Conservation (phyloP, 2,329 filamentous ascomycete genomes). For the Xylariaceae sp. region DNA sequence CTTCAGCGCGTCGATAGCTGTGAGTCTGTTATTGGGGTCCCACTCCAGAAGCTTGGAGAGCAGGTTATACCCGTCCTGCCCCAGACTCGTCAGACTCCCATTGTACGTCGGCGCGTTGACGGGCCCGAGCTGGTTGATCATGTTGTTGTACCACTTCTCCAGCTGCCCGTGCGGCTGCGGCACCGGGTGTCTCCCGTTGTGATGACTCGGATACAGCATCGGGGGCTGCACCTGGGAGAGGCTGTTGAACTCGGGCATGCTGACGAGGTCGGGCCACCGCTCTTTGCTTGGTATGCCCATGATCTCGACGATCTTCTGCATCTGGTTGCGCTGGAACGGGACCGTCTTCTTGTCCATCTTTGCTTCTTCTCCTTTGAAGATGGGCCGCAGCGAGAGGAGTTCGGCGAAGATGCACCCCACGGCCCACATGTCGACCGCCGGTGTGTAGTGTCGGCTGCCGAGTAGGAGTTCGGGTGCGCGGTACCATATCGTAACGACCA, state of each 20-base stretch:
- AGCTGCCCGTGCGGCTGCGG: constrained; percentile 46
- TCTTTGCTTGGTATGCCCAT: constrained; percentile 88
- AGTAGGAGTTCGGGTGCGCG: constrained; percentile 90
- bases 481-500: constrained; percentile 99
- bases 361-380: constrained; percentile 97
- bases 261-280: constrained; percentile 77
- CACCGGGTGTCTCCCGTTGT: constrained; percentile 27
- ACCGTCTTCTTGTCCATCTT: constrained; percentile 99
- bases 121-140: constrained; percentile 57
- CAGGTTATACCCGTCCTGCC: constrained; percentile 76
- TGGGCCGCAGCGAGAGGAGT: constrained; percentile 81
- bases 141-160: constrained; percentile 77
- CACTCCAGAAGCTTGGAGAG: constrained; percentile 85
- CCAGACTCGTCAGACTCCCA: constrained; percentile 56
- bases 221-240: constrained; percentile 56
- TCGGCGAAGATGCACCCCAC: constrained; percentile 98
- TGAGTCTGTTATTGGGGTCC: constrained; percentile 84
- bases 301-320: constrained; percentile 98
- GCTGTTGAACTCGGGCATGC: constrained; percentile 84
- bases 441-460: constrained; percentile 92
- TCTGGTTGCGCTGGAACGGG: constrained; percentile 95
- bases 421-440: constrained; percentile 96
- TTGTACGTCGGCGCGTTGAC: constrained; percentile 43
- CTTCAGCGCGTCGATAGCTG: constrained; percentile 82
- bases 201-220: constrained; percentile 39